Evolutionary conservation across 192 early-diverging fungal genomes (phyloP), one percentile per base, ranked within the genome.

Genomic region (Coemansia sp.): DNA sequence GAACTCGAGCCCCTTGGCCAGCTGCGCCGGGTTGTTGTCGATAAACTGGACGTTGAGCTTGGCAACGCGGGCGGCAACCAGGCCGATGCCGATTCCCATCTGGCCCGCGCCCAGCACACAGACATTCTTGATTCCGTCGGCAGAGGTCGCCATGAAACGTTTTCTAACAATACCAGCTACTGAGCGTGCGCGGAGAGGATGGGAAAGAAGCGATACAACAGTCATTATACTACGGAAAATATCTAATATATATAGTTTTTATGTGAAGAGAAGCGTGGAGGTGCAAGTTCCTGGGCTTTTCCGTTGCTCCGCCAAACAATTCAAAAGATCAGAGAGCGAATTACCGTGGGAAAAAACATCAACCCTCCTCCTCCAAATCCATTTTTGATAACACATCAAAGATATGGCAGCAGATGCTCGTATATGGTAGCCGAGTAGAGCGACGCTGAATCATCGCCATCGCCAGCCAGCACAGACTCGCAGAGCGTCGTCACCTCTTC

Each of bases 101-200:
- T 98, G 96, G 8, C 96, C 96, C 16, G 93, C 89, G 43, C 96
- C 96, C 53, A 98, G 83, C 30, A 98, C 89, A 49, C 94, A 93
- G 19, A 92, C 45, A 42, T 45, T 58, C 56, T 79, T 73, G 66
- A 79, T 69, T 9, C 23, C 18, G 25, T 51, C 58, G 21, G 33
- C 47, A 12, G 65, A 56, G 31, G 25, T 53, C 31, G 72, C 53
- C 73, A 76, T 75, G 43, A 44, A 47, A 9, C 72, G 72, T 65
- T 44, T 44, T 44, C 42, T n/a, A 21, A n/a, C 42, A n/a, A 44
- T n/a, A 21, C 42, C 19, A 22, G 42, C 8, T 10, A 14, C 46
- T 12, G 46, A 48, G 24, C 33, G 22, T 22, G 29, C 14, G 29
- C 54, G 35, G n/a, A 56, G 40, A 1, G 58, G 11, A 9, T 38